Base-by-base conservation (phyloP, 1,284 basidiomycete species). In the Puccinia polysora region DNA sequence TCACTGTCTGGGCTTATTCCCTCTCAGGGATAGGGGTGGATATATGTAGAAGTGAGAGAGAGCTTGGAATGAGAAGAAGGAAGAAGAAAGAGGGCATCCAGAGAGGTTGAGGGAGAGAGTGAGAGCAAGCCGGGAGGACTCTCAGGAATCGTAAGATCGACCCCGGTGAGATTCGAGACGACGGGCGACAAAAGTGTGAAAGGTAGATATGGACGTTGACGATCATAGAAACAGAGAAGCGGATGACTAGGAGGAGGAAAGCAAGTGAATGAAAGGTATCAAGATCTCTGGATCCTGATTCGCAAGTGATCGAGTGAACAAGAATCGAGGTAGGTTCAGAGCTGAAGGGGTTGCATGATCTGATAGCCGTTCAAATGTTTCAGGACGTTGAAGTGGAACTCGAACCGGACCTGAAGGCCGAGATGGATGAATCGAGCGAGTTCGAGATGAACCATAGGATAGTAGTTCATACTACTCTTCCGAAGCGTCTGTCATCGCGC, bases 391-490 rank as follows among this genome's bases (percentile, higher is more conserved):
- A 59, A 49, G 4, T 58, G 68, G 10, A 71, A 43, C 15, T 71
- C 43, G 30, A 71, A 71, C 1, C 10, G 56, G 20, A 62, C 32
- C 20, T 47, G 5, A 20, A 63, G 14, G 5, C 56, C 68, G 14
- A 62, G 34, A 2, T 23, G 20, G 7, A 71, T 52, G 79, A 95
- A 96, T 28, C 91, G 85, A 1, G 91, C 85, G 58, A 97, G 83
- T 80, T 96, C 93, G 56, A 96, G 86, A 79, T 97, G 93, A 2
- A 97, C 84, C 1, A 87, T 88, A 0, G 91, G 91, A 80, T 97
- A 97, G 80, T 95, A 95, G 10, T 89, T 87, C 14, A 88, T 87
- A 6, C 92, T 95, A 7, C 93, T 91, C 80, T 95, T 95, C 67
- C 93, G 88, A 0, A 91, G 86, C 50, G 93, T 90, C 92, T 96